Evolutionary conservation across 306 rosid species (phyloP).

Genomic region (Oxytropis ochrocephala): DNA sequence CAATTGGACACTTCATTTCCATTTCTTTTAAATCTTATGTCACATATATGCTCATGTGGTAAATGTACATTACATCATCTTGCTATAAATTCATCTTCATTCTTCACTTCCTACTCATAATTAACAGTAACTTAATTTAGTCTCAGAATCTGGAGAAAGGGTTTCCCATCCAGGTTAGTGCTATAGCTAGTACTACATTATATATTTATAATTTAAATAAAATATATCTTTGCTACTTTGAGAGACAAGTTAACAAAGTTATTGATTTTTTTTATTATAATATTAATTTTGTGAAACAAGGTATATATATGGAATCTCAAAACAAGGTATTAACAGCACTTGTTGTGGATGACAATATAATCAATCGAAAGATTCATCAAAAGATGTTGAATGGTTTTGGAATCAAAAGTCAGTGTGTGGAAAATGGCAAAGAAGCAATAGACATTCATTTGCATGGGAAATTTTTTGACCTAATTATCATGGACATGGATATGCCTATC

Average conservation of each 20-base stretch:
- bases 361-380: slow-evolving; percentile 43
- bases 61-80: background rate
- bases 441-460: slow-evolving; percentile 51
- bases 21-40: background rate
- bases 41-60: background rate
- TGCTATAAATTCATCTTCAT: background rate
- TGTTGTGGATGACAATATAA: slow-evolving; percentile 54
- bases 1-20: background rate
- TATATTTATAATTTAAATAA: too few species aligned
- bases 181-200: background rate
- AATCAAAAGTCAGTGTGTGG: slow-evolving; percentile 38
- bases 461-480: slow-evolving; percentile 69
- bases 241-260: background rate
- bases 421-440: slow-evolving; percentile 75
- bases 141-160: slow-evolving; percentile 7
- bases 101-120: background rate
- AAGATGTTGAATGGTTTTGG: slow-evolving; percentile 45
- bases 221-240: background rate
- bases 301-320: slow-evolving; percentile 1
- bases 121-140: background rate
- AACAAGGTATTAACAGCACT: slow-evolving; percentile 68
- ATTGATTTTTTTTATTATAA: background rate
- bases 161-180: slow-evolving; percentile 28
- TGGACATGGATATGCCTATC: slow-evolving; percentile 89
- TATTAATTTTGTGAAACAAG: background rate